These are phyloP conservation scores for Amanita rimosa DNA, from an alignment of 768 basidiomycete species.

Conservation along the genomic window DNA sequence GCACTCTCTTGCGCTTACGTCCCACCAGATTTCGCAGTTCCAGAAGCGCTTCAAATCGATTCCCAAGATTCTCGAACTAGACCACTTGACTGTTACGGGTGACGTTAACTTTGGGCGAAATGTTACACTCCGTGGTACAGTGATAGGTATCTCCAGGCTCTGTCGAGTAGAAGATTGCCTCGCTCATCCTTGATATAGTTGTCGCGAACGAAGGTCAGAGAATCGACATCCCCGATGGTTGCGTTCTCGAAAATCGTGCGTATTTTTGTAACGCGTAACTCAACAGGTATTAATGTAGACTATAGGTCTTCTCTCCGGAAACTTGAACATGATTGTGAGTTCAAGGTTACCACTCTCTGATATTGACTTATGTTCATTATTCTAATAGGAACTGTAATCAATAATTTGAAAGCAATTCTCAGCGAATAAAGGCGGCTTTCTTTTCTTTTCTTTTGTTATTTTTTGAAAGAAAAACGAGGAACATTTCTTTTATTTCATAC, in stretches of 20 bases:
- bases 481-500: not conserved
- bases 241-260: constrained; percentile 62
- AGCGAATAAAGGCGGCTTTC: not conserved
- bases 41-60: constrained; percentile 95
- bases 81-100: constrained; percentile 89
- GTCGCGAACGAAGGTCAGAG: constrained; percentile 75
- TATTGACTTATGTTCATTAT: not conserved
- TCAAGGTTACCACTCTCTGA: not conserved
- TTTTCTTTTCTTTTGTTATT: not conserved
- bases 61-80: constrained; percentile 81
- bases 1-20: not conserved
- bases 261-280: constrained; percentile 3
- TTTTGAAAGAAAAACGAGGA: not conserved
- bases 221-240: constrained; percentile 78
- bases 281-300: not conserved
- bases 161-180: not conserved
- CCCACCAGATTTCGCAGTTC: constrained; percentile 66
- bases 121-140: constrained; percentile 79
- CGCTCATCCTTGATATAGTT: constrained; percentile 21
- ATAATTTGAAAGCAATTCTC: not conserved
- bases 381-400: constrained; percentile 20
- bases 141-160: constrained; percentile 42
- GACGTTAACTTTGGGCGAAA: constrained; percentile 87
- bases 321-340: constrained; percentile 69
- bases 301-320: constrained; percentile 67